Base-by-base conservation (phyloP, 306 rosid species). In the Inga oerstediana region DNA sequence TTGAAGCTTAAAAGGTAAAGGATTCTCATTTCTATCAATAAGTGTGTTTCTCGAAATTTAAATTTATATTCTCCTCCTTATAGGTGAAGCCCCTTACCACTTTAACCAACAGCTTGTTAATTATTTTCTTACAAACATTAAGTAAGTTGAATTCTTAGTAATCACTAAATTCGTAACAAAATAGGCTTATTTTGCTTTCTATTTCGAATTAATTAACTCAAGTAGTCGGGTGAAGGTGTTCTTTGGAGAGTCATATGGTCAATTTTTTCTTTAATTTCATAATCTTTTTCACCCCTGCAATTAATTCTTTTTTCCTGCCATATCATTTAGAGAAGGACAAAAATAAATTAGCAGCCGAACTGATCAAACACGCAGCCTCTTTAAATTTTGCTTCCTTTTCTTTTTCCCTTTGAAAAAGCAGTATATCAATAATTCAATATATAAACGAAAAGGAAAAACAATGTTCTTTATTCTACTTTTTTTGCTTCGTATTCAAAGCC, bases 341-440 rank as follows among this genome's bases (percentile, higher is more conserved):
- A 81, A 35, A 27, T n/a, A 34, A 27, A 79, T 80, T 74, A 35
- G 72, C 83, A 30, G 83, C 45, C 51, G 56, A 86, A 76, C 75
- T 58, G 46, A 82, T 79, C 37, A 76, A 68, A 77, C 78, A 80
- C 69, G 78, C 7, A 62, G 8, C 37, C 62, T 10, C 19, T 13
- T 67, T 65, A 30, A 62, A 30, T 64, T 32, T 32, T 30, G 10
- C 32, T 0, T 14, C 5, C 30, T 64, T 39, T 62, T 54, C 24
- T n/a, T 20, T n/a, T 20, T 8, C 4, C 12, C 64, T 58, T 64
- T 68, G 3, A 56, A 64, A 78, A 75, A 72, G 71, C 64, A 10
- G 32, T 75, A 76, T 8, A 35, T 64, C 5, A 43, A 39, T 39
- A 39, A 39, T 39, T 52, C 10, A 15, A n/a, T 44, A 34, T 20